phyloP scores from a whole-genome alignment of 1,284 basidiomycete genomes.

The Moniliella sp. region DNA sequence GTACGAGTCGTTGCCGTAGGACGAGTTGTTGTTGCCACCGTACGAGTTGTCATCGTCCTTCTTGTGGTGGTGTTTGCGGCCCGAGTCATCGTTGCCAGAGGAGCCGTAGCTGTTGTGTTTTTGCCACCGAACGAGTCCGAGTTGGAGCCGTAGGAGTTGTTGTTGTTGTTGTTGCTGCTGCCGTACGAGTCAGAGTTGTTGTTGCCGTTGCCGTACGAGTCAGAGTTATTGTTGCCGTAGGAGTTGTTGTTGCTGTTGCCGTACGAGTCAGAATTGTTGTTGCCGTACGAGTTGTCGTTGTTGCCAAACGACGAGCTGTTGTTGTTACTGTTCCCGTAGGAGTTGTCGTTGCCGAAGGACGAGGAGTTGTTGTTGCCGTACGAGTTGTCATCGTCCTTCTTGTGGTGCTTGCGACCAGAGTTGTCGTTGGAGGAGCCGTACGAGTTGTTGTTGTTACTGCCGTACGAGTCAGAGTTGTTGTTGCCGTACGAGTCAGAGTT shows the following conservation, averaged over 20 bases:
- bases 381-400: conserved; percentile 3
- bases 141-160: conserved; percentile 1
- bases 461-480: conserved; percentile 3
- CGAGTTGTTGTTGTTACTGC: conserved; percentile 2
- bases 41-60: too few relatives aligned
- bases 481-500: conserved; percentile 5
- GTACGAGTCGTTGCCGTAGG: too few relatives aligned
- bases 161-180: conserved; percentile 3
- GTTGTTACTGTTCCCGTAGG: conserved; percentile 1
- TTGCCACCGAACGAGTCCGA: background rate
- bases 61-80: too few relatives aligned
- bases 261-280: conserved; percentile 1
- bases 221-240: conserved; percentile 1
- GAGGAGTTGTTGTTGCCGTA: conserved; percentile 1
- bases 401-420: too few relatives aligned
- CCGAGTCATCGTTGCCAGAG: too few relatives aligned
- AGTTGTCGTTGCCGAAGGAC: conserved; percentile 1
- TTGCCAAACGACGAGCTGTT: background rate
- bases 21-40: too few relatives aligned
- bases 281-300: conserved; percentile 3
- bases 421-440: conserved; percentile 2
- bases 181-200: conserved; percentile 2
- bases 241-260: background rate
- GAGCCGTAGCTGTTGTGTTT: too few relatives aligned
- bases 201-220: background rate